These are phyloP conservation scores for Brasilioporus rufonigricans DNA, from an alignment of 768 basidiomycete species.

Conservation along the genomic window DNA sequence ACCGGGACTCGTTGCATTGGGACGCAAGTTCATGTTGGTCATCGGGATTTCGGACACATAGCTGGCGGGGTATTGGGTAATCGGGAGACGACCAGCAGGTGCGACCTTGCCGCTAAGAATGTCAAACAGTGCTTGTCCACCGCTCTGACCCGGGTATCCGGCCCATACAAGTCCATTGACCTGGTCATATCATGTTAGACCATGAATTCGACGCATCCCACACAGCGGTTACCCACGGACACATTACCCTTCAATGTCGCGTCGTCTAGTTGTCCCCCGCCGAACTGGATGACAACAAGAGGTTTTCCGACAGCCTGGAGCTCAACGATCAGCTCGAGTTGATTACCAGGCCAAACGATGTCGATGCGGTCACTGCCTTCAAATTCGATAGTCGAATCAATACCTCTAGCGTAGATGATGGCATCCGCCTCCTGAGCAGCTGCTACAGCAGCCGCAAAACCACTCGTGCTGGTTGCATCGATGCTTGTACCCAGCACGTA, in stretches of 20 bases:
- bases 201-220: neutral
- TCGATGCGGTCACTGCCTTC: neutral
- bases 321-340: neutral
- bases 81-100: constrained; percentile 53
- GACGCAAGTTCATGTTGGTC: neutral
- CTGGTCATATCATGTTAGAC: constrained; percentile 12
- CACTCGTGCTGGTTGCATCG: constrained; percentile 36
- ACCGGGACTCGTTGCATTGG: neutral
- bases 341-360: neutral
- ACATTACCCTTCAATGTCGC: constrained; percentile 42
- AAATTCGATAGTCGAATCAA: constrained; percentile 30
- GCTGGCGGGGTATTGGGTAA: constrained; percentile 52
- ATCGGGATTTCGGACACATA: constrained; percentile 36
- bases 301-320: neutral
- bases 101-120: constrained; percentile 50
- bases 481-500: constrained; percentile 44
- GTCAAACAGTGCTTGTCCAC: constrained; percentile 52
- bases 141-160: constrained; percentile 39
- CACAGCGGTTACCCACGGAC: constrained; percentile 29
- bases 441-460: constrained; percentile 50
- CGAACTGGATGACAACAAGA: constrained; percentile 43
- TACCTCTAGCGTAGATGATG: constrained; percentile 53
- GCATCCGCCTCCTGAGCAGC: constrained; percentile 49
- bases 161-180: constrained; percentile 30
- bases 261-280: constrained; percentile 56